Base-by-base conservation (phyloP, 495 filamentous ascomycete species). In the Stereocaulon alpinum region DNA sequence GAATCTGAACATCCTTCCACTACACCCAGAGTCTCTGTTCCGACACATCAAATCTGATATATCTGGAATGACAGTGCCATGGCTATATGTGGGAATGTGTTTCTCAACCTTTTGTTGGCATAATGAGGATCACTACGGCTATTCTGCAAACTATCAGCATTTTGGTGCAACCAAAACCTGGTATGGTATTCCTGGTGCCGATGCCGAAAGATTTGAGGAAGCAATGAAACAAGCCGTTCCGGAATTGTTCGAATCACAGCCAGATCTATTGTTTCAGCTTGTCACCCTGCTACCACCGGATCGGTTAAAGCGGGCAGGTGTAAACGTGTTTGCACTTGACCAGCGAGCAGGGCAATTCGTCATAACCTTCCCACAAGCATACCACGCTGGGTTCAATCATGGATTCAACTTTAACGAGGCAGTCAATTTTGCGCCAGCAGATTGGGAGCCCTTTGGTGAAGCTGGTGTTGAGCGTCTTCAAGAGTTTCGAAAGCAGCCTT, bases 21-120 rank as follows among this genome's bases (percentile, higher is more conserved):
- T 96, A 55, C 85, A 96, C 67, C 82, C 86, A 0, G 91, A 96
- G 44, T 96, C 92, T 6, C 78, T 99, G 10, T 97, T 97, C 73
- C 81, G 91, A 54, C 88, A 99, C 69, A 96, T 97, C 77, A 97
- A 97, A 68, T 87, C 91, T 0, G 93, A 99, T 71, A 91, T 99
- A 59, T 96, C 93, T n/a, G 93, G 93, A 40, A 99, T 99, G 93
- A 99, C 93, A 1, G 92, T 99, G 6, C 93, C 93, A 17, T 99
- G 93, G 93, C 83, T 97, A 6, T 99, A 99, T 69, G 94, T 99
- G n/a, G 93, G 93, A 60, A 99, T 99, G 93, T 94, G 91, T 66
- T 99, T 99, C 71, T 97, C 93, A 3, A 96, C 92, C 4, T 99
- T 99, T 69, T 99, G 93, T 71, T 99, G 93, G 93, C 93, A 99